phyloP scores from a whole-genome alignment of 164 flowering plant species.

The Magnolia changhungtana region DNA sequence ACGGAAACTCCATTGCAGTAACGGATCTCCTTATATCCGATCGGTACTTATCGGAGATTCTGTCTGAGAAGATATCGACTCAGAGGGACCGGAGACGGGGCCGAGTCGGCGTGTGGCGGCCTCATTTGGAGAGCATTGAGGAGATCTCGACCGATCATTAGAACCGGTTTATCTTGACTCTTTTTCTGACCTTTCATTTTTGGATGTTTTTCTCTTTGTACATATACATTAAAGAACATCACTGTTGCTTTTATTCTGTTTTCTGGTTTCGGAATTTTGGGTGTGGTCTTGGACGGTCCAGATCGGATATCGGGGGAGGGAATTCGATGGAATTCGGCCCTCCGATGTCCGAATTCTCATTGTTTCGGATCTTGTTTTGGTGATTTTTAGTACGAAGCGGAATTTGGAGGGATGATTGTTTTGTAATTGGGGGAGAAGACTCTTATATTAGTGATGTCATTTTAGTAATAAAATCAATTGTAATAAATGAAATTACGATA shows the following conservation, averaged over 20 bases:
- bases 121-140: slow-evolving; percentile 80
- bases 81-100: slow-evolving; percentile 74
- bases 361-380: background rate
- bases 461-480: background rate
- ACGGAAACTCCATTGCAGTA: slow-evolving; percentile 5
- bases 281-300: slow-evolving; percentile 2
- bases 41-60: slow-evolving; percentile 69
- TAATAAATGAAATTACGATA: background rate
- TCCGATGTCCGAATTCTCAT: slow-evolving; percentile 1
- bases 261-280: slow-evolving; percentile 5
- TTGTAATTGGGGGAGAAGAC: slow-evolving; percentile 3
- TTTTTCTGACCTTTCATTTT: slow-evolving; percentile 6
- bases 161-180: slow-evolving; percentile 6
- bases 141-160: slow-evolving; percentile 44
- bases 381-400: background rate
- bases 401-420: background rate
- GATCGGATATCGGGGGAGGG: slow-evolving; percentile 7
- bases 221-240: background rate
- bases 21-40: slow-evolving; percentile 50
- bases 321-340: background rate
- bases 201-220: background rate
- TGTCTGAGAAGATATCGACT: slow-evolving; percentile 64
- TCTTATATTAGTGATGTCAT: slow-evolving; percentile 5
- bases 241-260: background rate
- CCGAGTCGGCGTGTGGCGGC: slow-evolving; percentile 81